Evolutionary conservation across 148 eudicot genomes (phyloP).

Genomic region (Rhododendron molle): DNA sequence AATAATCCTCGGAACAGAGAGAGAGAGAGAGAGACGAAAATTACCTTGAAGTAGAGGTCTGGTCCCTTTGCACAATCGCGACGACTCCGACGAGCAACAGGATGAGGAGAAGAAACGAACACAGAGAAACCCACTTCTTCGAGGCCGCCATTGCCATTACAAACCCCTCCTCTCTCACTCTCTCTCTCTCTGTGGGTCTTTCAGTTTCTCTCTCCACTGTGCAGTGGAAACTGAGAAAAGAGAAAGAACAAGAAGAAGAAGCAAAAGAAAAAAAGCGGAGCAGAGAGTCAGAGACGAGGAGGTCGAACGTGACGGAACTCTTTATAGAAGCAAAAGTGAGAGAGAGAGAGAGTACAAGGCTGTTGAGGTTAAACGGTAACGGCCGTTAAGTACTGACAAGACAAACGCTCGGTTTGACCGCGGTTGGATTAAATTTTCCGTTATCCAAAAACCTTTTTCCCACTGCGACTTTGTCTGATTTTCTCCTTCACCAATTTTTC

Average conservation of each 20-base stretch:
- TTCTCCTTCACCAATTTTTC: too few relatives aligned
- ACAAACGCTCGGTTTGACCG: too few relatives aligned
- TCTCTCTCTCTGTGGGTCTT: not conserved
- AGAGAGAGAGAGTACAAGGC: not conserved
- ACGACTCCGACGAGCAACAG: conserved; percentile 4
- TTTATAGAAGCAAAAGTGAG: not conserved
- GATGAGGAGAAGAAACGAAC: conserved; percentile 2
- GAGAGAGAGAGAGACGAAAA: not conserved
- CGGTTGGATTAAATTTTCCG: too few relatives aligned
- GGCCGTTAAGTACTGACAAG: not conserved
- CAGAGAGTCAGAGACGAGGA: conserved; percentile 5
- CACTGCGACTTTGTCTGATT: too few relatives aligned
- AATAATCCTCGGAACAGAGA: too few relatives aligned
- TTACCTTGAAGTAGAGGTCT: not conserved
- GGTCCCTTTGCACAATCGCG: not conserved
- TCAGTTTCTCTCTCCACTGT: not conserved
- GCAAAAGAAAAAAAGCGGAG: not conserved
- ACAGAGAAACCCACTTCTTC: conserved; percentile 9
- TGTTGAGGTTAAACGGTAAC: not conserved
- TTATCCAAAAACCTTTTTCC: too few relatives aligned
- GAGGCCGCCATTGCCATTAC: conserved; percentile 13
- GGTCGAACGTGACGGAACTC: not conserved
- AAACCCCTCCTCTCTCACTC: not conserved
- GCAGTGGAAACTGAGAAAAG: not conserved
- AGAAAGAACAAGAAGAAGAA: not conserved